Evolutionary conservation across 345 rosid species (phyloP), one percentile per base, ranked within the genome.

Genomic region (Stellera chamaejasme): DNA sequence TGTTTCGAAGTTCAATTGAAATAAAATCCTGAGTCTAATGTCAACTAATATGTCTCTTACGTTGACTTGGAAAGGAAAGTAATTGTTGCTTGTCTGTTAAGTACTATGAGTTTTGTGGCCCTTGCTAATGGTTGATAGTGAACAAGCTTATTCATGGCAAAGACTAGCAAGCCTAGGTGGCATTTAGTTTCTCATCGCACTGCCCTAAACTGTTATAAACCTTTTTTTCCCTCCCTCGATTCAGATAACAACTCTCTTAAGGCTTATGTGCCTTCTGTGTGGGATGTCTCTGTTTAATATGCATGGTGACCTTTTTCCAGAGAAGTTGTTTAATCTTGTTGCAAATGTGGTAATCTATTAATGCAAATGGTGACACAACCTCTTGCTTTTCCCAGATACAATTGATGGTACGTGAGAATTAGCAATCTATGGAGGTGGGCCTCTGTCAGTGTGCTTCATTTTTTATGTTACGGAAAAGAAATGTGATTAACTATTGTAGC

Each of bases 341-440:
- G 59, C 50, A 27, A 64, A 44, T 52, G 10, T 27, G 52, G 41
- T 64, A 12, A 60, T 53, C 47, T 55, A 62, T 70, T 50, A 64
- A 25, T 27, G 13, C 62, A 65, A 50, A 68, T 80, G 65, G 75
- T 76, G 67, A 83, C 75, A 12, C 39, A 71, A 69, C 62, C 39
- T 87, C 80, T 75, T 89, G 74, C 85, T 86, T 87, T 82, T 84
- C 81, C 88, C 97, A 93, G 94, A 92, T 88, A 95, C 84, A 84
- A 67, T 75, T 69, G 93, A 88, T 86, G 96, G 77, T 74, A 87
- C 97, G 91, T 93, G 95, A 91, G 76, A 84, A 78, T 60, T 73
- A 42, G 92, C 91, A 66, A 82, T 78, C 75, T 75, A 71, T 73
- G 82, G 79, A 84, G 90, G 91, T 84, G 89, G 83, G 77, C 68